Evolutionary conservation across 1,284 basidiomycete species (phyloP), one percentile per base, ranked within the genome.

Genomic region (Pseudozyma sp.): DNA sequence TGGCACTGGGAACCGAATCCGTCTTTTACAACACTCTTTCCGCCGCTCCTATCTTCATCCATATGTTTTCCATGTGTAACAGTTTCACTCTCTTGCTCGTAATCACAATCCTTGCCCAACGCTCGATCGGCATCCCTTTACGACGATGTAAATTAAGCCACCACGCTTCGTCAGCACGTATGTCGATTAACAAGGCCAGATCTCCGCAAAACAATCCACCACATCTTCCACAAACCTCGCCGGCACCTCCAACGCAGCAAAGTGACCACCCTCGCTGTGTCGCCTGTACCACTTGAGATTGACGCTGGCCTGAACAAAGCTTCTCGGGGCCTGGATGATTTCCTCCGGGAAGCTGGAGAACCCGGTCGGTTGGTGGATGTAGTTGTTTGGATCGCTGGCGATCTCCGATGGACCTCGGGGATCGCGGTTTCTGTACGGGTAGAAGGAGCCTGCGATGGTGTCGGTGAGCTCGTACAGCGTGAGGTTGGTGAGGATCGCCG

Each of bases 191-290:
- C 44, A 48, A 63, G 66, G 72, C 75, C 75, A 78, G 19, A 78
- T 68, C 19, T 64, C 45, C 11, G 47, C 61, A 59, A 79, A 75
- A 46, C 75, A 78, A 54, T 81, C 76, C 43, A 80, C 78, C 11
- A 84, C 59, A 39, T 79, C 80, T 47, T 83, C 62, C 11, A 86
- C 54, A 46, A 85, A 85, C 4, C 66, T 80, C 1, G 76, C 68
- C 7, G 87, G 86, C 54, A 83, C 79, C 73, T 87, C 87, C 34
- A 87, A 75, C 1, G 86, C 86, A 3, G 86, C 60, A 54, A 74
- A 69, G 43, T 67, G 64, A 55, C 85, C 77, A 42, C 85, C 85
- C 58, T 70, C 63, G 0, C 68, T 65, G 58, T 87, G 85, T 45
- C 76, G 77, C 31, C 79, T 79, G 44, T 81, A 85, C 75, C 81